Base-by-base conservation (phyloP, 2,329 filamentous ascomycete species). In the Emergomyces pasteurianus region DNA sequence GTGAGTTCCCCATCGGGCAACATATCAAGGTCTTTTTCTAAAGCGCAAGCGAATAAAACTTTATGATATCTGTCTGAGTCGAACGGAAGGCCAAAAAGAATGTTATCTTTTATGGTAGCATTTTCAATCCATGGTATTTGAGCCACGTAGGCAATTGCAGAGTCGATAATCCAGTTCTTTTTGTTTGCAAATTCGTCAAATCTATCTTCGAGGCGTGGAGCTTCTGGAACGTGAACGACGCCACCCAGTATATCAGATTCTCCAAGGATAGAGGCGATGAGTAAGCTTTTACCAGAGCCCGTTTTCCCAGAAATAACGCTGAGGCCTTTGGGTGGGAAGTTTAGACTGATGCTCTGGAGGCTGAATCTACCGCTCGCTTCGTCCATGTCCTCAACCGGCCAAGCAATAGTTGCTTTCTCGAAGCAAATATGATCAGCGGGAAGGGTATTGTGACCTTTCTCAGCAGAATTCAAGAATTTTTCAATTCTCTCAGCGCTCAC, bases 81-180 rank as follows among this genome's bases (percentile, higher is more conserved):
- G 36, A 81, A 82, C 0, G 88, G 88, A 2, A 92, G 76, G 0
- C 88, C 88, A 63, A 92, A 94, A 0, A 90, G 72, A 58, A 94
- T 87, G 66, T 94, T 95, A 52, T 90, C 85, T 60, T 82, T 84
- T 63, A 95, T 85, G 6, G 84, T 88, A 0, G 86, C 87, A 66
- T 92, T 92, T 69, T 92, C 89, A 56, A 94, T 89, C 89, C 89
- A 94, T 0, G 89, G 89, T 8, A 88, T 90, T 69, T 92, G 88
- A 1, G 86, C 83, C 40, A 92, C 87, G 66, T 86, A 92, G 0
- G 89, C 89, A 55, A 91, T 81, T 1, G 86, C 82, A 2, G 81
- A 80, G 8, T 85, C 81, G 18, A 90, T 80, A 52, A 88, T 84
- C 88, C 88, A 91, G 65, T 89, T 78, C 3, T 73, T 72, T 54